Conservation (phyloP, 352 stramenopile genomes). For the Phytophthora hibernalis region DNA sequence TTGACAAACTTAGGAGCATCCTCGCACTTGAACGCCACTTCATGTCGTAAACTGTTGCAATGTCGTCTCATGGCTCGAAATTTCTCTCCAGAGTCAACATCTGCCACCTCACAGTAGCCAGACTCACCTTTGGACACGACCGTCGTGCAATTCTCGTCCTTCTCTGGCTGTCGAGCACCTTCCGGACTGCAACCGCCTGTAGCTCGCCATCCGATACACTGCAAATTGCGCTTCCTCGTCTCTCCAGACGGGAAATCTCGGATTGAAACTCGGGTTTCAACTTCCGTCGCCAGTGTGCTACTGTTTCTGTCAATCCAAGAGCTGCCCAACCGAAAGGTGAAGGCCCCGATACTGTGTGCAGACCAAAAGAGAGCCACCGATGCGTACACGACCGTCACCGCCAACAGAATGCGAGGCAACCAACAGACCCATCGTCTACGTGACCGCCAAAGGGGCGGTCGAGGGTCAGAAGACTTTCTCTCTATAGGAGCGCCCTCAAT, state of each 20-base stretch:
- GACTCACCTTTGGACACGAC: slow-evolving; percentile 24
- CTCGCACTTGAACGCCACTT: slow-evolving; percentile 43
- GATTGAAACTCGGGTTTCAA: neutral
- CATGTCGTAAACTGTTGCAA: slow-evolving; percentile 35
- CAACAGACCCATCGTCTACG: neutral
- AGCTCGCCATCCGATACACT: slow-evolving; percentile 29
- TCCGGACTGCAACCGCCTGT: slow-evolving; percentile 20
- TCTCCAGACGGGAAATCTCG: slow-evolving; percentile 13
- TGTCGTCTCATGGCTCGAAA: slow-evolving; percentile 40
- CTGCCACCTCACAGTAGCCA: slow-evolving; percentile 51
- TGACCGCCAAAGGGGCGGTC: neutral
- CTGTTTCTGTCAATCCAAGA: slow-evolving; percentile 8
- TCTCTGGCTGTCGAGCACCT: slow-evolving; percentile 4
- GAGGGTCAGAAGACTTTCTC: neutral
- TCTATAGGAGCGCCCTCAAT: neutral
- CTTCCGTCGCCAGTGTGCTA: neutral
- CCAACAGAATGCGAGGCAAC: slow-evolving; percentile 10
- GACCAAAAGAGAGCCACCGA: slow-evolving; percentile 25
- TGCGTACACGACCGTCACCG: slow-evolving; percentile 23
- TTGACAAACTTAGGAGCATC: slow-evolving; percentile 43
- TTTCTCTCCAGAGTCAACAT: slow-evolving; percentile 17
- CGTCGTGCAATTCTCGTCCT: slow-evolving; percentile 24
- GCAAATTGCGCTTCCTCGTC: slow-evolving; percentile 4
- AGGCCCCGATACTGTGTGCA: slow-evolving; percentile 17
- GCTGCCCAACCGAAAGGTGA: slow-evolving; percentile 14